Evolutionary conservation across 1,284 basidiomycete genomes (phyloP).

Genomic region (Mycena citricolor): DNA sequence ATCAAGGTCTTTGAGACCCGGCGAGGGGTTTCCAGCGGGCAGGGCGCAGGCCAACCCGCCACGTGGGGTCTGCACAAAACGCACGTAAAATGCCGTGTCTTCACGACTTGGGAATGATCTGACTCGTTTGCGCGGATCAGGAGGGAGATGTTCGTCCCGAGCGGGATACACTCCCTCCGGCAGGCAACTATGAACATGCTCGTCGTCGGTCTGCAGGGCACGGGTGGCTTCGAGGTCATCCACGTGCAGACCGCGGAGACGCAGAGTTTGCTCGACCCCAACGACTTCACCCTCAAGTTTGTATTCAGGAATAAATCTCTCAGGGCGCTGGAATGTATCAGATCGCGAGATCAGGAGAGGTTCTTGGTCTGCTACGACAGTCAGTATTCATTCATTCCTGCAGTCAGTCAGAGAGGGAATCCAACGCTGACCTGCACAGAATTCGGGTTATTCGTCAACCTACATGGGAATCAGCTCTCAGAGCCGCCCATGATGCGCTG

Average conservation of each 20-base stretch:
- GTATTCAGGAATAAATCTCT: neutral
- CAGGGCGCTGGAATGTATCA: neutral
- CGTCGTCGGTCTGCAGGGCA: neutral
- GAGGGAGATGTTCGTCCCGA: conserved; percentile 16
- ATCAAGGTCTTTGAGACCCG: conserved; percentile 18
- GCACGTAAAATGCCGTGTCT: neutral
- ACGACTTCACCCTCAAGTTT: conserved; percentile 5
- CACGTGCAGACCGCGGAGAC: conserved; percentile 9
- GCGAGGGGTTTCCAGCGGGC: too few relatives aligned
- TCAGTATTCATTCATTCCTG: neutral
- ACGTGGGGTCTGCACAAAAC: neutral
- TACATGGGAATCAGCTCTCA: conserved; percentile 3
- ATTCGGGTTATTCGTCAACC: conserved; percentile 15
- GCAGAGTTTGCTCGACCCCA: conserved; percentile 11
- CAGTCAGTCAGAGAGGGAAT: neutral
- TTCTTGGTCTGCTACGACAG: conserved; percentile 19
- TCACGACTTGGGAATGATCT: neutral
- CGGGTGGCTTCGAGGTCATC: conserved; percentile 14
- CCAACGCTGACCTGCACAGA: neutral
- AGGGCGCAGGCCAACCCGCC: neutral
- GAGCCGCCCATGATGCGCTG: conserved; percentile 8
- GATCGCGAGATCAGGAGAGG: neutral
- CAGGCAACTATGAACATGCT: conserved; percentile 5
- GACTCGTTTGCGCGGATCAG: neutral
- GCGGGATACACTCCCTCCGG: conserved; percentile 1